These are phyloP conservation scores for Dioszegia crocea DNA, from an alignment of 768 basidiomycete species.

Conservation along the genomic window DNA sequence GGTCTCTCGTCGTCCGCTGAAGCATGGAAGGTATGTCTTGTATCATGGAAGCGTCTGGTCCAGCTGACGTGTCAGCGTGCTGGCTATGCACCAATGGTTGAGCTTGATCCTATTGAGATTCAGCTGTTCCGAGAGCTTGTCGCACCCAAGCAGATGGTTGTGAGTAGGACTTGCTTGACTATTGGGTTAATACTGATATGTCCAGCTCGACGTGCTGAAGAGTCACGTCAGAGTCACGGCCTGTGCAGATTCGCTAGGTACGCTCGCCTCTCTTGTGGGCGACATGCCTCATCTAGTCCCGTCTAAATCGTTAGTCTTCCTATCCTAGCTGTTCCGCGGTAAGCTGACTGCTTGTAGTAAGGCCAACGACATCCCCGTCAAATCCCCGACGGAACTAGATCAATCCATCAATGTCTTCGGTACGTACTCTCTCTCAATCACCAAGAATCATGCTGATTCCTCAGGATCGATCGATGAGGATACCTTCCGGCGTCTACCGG, in stretches of 20 bases:
- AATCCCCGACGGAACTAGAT: slow-evolving; percentile 16
- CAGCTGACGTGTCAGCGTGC: slow-evolving; percentile 50
- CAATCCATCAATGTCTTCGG: slow-evolving; percentile 37
- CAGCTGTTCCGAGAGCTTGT: slow-evolving; percentile 22
- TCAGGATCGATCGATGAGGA: slow-evolving; percentile 63
- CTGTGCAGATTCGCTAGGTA: slow-evolving; percentile 49
- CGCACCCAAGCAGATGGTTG: slow-evolving; percentile 14
- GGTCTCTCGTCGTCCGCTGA: slow-evolving; percentile 50
- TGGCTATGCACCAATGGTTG: slow-evolving; percentile 35
- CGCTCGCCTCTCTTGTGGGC: slow-evolving; percentile 29
- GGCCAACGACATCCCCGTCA: background rate
- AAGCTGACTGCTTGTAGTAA: background rate
- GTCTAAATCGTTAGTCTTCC: slow-evolving; percentile 12
- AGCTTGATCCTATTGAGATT: slow-evolving; percentile 23
- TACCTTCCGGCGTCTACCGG: slow-evolving; percentile 70
- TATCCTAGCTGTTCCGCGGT: background rate
- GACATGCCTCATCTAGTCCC: slow-evolving; percentile 35
- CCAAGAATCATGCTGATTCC: slow-evolving; percentile 14
- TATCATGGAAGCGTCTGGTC: background rate
- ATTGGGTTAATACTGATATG: background rate
- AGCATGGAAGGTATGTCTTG: slow-evolving; percentile 64
- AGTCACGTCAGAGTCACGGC: slow-evolving; percentile 29
- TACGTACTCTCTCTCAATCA: background rate
- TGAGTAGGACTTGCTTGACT: slow-evolving; percentile 8
- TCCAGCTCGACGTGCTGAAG: slow-evolving; percentile 26